Evolutionary conservation across 768 basidiomycete species (phyloP).

Genomic region (Clathrus columnatus): DNA sequence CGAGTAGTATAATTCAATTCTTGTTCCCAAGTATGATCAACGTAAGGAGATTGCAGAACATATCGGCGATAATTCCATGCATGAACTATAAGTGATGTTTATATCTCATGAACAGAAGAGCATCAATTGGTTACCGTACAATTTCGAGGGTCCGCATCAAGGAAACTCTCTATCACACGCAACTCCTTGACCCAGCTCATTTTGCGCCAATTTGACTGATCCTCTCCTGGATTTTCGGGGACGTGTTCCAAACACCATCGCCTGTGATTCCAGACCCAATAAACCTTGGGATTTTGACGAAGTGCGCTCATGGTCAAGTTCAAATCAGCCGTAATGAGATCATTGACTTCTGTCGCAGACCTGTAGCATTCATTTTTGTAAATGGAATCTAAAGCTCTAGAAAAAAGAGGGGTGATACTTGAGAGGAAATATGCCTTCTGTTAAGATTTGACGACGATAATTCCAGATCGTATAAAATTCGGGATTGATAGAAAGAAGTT

Average conservation of each 20-base stretch:
- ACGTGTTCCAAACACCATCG: constrained; percentile 89
- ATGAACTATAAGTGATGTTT: constrained; percentile 49
- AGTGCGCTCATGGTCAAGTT: constrained; percentile 73
- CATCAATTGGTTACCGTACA: constrained; percentile 44
- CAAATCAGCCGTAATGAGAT: constrained; percentile 63
- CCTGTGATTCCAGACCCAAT: constrained; percentile 98
- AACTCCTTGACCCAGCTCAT: constrained; percentile 81
- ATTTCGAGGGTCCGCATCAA: constrained; percentile 85
- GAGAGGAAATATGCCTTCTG: constrained; percentile 57
- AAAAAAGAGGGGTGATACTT: constrained; percentile 36
- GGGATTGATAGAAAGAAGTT: constrained; percentile 75
- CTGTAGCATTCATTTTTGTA: constrained; percentile 28
- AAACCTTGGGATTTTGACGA: constrained; percentile 85
- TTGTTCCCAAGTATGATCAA: constrained; percentile 41
- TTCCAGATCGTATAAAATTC: constrained; percentile 98
- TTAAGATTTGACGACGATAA: constrained; percentile 74
- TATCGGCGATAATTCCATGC: constrained; percentile 95
- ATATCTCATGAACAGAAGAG: neutral
- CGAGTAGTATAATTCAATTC: constrained; percentile 80
- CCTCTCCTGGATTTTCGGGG: constrained; percentile 57
- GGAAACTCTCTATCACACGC: constrained; percentile 83
- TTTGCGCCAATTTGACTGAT: constrained; percentile 61
- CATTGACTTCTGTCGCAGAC: constrained; percentile 50
- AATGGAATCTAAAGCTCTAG: neutral
- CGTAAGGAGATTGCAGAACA: constrained; percentile 63